These are phyloP conservation scores for Magnolia changhungtana DNA, from an alignment of 164 flowering plant genomes.

Conservation along the genomic window DNA sequence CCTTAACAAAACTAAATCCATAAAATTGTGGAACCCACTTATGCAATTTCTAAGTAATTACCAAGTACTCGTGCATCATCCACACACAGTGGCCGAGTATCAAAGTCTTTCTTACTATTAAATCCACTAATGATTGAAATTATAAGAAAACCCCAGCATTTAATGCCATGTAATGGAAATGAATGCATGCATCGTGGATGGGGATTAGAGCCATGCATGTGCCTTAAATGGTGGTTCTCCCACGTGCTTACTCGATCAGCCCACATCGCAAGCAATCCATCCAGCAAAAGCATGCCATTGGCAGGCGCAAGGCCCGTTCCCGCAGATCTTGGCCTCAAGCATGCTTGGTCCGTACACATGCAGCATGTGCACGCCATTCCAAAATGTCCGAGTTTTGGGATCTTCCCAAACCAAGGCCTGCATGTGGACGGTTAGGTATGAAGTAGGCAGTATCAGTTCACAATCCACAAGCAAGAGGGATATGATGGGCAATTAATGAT, in stretches of 20 bases:
- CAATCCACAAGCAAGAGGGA: too few relatives aligned
- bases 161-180: background rate
- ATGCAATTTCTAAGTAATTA: too few relatives aligned
- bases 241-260: background rate
- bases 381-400: background rate
- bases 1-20: too few relatives aligned
- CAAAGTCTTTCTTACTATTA: too few relatives aligned
- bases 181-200: background rate
- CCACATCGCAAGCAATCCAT: background rate
- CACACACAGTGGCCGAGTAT: background rate
- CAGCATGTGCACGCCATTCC: background rate
- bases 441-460: too few relatives aligned
- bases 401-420: too few relatives aligned
- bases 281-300: too few relatives aligned
- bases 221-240: background rate
- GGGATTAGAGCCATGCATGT: background rate
- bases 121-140: background rate
- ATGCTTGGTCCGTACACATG: background rate
- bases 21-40: too few relatives aligned
- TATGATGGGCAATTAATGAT: background rate
- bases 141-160: background rate
- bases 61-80: background rate
- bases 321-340: background rate
- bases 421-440: too few relatives aligned
- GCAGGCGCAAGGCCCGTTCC: background rate